phyloP scores from a whole-genome alignment of 73 alveolate species.

The Breviolum minutum region DNA sequence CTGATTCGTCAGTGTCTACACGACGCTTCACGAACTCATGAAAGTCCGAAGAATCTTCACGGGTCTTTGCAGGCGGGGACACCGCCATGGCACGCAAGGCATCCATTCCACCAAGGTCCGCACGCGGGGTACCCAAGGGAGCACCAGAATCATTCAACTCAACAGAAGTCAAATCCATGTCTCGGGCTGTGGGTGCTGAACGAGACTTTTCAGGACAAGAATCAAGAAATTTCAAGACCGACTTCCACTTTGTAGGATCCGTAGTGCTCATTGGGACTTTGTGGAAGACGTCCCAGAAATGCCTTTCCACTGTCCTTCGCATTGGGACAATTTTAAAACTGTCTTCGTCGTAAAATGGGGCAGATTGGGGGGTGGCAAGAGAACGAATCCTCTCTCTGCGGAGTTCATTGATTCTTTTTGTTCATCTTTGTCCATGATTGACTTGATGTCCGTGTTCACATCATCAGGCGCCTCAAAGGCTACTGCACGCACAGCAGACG shows the following conservation, averaged over 20 bases:
- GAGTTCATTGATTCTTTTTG: not conserved
- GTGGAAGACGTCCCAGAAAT: too few relatives aligned
- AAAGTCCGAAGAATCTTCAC: not conserved
- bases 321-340: slow-evolving; percentile 2
- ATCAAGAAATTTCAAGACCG: not conserved
- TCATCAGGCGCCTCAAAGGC: not conserved
- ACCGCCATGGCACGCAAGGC: not conserved
- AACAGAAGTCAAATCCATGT: too few relatives aligned
- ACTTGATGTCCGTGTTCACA: too few relatives aligned
- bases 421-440: not conserved
- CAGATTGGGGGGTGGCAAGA: not conserved
- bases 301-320: not conserved
- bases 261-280: not conserved
- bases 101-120: not conserved
- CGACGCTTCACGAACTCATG: too few relatives aligned
- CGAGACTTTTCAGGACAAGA: too few relatives aligned
- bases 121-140: too few relatives aligned
- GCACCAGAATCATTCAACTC: too few relatives aligned
- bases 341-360: not conserved
- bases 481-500: not conserved
- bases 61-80: not conserved
- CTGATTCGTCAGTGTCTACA: not conserved
- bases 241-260: not conserved
- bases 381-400: not conserved
- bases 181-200: too few relatives aligned